These are phyloP conservation scores for Yamadazyma membranifaciens DNA, from an alignment of 1,139 yeast genomes.

Conservation along the genomic window DNA sequence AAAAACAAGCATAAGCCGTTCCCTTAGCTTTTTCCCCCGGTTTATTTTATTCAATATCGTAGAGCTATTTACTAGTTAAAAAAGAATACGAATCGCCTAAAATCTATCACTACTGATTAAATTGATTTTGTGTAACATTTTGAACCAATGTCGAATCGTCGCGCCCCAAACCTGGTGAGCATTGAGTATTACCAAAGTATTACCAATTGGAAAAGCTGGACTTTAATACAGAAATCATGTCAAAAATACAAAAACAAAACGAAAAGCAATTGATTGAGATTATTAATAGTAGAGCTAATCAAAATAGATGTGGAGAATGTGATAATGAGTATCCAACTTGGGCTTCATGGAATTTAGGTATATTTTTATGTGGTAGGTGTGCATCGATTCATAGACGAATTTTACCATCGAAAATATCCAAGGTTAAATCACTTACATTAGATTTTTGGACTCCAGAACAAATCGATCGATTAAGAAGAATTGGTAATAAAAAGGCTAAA, in stretches of 20 bases:
- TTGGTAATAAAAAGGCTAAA: conserved; percentile 67
- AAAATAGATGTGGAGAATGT: conserved; percentile 76
- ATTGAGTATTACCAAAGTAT: not conserved
- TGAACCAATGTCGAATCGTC: not conserved
- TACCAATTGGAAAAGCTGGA: not conserved
- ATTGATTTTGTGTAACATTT: not conserved
- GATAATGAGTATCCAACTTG: conserved; percentile 60
- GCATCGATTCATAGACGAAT: conserved; percentile 72
- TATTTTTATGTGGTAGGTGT: conserved; percentile 75
- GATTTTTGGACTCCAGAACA: conserved; percentile 74
- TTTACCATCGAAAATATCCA: conserved; percentile 55
- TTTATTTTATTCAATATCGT: too few relatives aligned
- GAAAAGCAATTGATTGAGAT: conserved; percentile 46
- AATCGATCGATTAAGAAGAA: conserved; percentile 53
- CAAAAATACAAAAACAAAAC: conserved; percentile 35
- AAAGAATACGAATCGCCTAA: not conserved
- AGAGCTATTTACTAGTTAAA: too few relatives aligned
- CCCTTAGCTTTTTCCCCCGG: too few relatives aligned
- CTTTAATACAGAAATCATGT: conserved; percentile 15
- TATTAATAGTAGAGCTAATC: conserved; percentile 38
- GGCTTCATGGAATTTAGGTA: conserved; percentile 53
- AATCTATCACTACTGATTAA: not conserved
- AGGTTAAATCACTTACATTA: conserved; percentile 76
- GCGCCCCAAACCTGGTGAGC: conserved; percentile 2
- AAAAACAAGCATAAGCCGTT: too few relatives aligned